Conservation (phyloP, 768 basidiomycete species). For the Leccinellum rugosiceps region DNA sequence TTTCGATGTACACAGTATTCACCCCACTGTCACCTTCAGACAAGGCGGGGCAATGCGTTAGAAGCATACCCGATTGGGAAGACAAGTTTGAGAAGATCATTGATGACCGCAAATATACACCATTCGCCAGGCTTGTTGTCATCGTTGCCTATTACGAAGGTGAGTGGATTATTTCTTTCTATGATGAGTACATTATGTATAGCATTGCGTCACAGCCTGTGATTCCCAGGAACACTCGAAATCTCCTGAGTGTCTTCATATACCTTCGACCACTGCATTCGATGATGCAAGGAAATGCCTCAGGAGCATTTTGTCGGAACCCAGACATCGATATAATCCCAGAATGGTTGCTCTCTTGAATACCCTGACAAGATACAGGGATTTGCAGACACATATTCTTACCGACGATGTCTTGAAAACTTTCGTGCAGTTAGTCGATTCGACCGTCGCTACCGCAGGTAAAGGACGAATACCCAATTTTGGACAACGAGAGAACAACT, state of each 20-base stretch:
- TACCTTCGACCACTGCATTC: not conserved
- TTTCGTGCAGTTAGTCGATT: not conserved
- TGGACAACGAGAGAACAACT: not conserved
- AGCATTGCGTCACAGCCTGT: not conserved
- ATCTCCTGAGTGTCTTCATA: no score
- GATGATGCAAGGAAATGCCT: not conserved
- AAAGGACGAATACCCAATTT: no score
- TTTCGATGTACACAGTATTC: not conserved
- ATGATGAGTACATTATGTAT: not conserved
- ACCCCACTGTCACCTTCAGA: not conserved
- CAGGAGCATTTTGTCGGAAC: not conserved
- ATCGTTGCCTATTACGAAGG: not conserved
- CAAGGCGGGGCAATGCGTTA: conserved; percentile 13
- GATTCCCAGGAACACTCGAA: not conserved
- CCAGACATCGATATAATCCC: not conserved
- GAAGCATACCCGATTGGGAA: not conserved
- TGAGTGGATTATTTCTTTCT: not conserved
- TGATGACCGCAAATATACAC: not conserved
- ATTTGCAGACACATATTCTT: not conserved
- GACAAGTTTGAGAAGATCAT: not conserved
- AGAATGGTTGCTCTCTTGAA: not conserved
- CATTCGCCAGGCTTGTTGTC: not conserved
- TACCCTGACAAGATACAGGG: not conserved
- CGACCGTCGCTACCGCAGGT: not conserved
- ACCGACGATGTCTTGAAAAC: not conserved